phyloP scores from a whole-genome alignment of 768 basidiomycete species.

The Kwoniella europaea region DNA sequence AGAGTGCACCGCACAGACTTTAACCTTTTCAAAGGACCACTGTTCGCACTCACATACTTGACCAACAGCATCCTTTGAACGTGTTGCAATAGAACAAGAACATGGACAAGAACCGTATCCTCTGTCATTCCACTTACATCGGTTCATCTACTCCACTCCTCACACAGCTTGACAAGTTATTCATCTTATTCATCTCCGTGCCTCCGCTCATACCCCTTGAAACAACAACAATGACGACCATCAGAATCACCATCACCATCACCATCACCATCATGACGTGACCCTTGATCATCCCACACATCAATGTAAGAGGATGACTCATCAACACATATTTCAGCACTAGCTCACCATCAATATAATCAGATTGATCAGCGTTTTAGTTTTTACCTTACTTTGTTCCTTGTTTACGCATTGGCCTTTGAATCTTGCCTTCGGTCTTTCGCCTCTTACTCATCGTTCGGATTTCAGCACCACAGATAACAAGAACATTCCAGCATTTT shows the following conservation, averaged over 20 bases:
- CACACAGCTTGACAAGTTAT: background rate
- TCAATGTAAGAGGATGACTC: background rate
- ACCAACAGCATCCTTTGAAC: background rate
- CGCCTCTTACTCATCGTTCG: too few relatives aligned
- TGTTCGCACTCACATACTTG: background rate
- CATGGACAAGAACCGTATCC: background rate
- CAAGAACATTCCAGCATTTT: background rate
- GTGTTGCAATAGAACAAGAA: background rate
- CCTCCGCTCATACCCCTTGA: background rate
- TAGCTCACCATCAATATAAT: background rate
- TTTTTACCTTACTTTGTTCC: background rate
- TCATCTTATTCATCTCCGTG: background rate
- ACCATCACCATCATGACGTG: too few relatives aligned
- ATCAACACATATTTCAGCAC: background rate
- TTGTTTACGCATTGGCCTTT: background rate
- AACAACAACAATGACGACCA: background rate
- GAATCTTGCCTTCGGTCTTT: background rate
- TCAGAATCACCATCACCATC: background rate
- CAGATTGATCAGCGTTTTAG: slow-evolving; percentile 4
- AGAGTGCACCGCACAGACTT: background rate
- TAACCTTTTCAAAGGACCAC: background rate
- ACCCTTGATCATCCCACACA: background rate
- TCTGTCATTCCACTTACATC: background rate
- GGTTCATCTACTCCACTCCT: background rate
- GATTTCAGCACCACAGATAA: background rate